These are phyloP conservation scores for Calonectria pauciramosa DNA, from an alignment of 2,329 filamentous ascomycete genomes.

Conservation along the genomic window DNA sequence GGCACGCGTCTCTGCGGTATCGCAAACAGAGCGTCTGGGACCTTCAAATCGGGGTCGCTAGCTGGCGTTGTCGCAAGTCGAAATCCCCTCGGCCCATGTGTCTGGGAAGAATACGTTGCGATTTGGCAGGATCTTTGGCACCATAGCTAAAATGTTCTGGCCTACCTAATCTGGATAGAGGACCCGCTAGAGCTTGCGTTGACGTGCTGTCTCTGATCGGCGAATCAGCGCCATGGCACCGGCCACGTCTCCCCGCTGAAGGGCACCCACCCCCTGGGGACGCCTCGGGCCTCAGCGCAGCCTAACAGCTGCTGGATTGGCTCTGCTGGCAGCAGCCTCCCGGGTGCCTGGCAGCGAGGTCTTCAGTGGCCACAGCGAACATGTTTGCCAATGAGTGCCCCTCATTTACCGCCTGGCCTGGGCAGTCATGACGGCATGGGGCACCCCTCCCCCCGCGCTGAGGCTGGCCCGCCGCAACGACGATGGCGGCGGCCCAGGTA, in stretches of 20 bases:
- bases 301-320: constrained; percentile 1
- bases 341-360: background rate
- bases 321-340: background rate
- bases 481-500: background rate
- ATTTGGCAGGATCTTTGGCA: constrained; percentile 3
- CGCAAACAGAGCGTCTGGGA: background rate
- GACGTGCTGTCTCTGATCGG: constrained; percentile 17
- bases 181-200: constrained; percentile 21
- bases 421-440: constrained; percentile 12
- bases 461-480: constrained; percentile 1
- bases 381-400: constrained; percentile 12
- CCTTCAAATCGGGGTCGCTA: constrained; percentile 1
- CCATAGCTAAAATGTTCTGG: constrained; percentile 14
- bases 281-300: background rate
- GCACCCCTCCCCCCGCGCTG: background rate
- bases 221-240: constrained; percentile 19
- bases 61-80: constrained; percentile 16
- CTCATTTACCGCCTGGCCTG: constrained; percentile 7
- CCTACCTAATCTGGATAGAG: constrained; percentile 22
- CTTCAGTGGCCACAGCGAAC: constrained; percentile 12
- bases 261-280: background rate
- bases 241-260: constrained; percentile 16
- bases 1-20: background rate
- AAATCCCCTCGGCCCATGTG: constrained; percentile 20
- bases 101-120: constrained; percentile 19